phyloP scores from a whole-genome alignment of 306 rosid species.

The Sphenostylis stenocarpa region DNA sequence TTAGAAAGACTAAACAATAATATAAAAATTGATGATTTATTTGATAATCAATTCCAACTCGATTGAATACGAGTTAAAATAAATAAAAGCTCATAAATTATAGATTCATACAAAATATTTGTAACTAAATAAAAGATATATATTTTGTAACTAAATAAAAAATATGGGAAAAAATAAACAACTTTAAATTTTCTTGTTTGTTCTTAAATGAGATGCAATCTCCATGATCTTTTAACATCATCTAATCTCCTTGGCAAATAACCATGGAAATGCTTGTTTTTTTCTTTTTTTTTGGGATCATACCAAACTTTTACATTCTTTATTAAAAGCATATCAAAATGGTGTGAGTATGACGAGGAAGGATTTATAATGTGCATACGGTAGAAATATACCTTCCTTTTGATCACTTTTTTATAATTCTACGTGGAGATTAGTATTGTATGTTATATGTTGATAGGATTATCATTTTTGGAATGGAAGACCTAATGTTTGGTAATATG shows the following conservation, averaged over 20 bases:
- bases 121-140: too few relatives aligned
- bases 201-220: slow-evolving; percentile 2
- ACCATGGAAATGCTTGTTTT: slow-evolving; percentile 92
- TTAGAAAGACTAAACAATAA: too few relatives aligned
- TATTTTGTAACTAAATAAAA: too few relatives aligned
- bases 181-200: background rate
- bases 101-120: too few relatives aligned
- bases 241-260: slow-evolving; percentile 64
- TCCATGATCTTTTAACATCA: slow-evolving; percentile 18
- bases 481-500: slow-evolving; percentile 43
- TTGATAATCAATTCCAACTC: too few relatives aligned
- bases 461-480: slow-evolving; percentile 34
- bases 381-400: slow-evolving; percentile 26
- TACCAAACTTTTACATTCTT: slow-evolving; percentile 77
- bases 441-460: slow-evolving; percentile 19
- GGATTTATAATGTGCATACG: slow-evolving; percentile 31
- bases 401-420: slow-evolving; percentile 18
- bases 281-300: slow-evolving; percentile 93
- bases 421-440: slow-evolving; percentile 1
- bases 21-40: too few relatives aligned
- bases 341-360: slow-evolving; percentile 73
- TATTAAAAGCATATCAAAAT: slow-evolving; percentile 93
- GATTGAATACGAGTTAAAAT: too few relatives aligned
- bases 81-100: too few relatives aligned
- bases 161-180: background rate